Percentiles rank a stretch among this genome's conserved stretches.
Evolutionary conservation across 208 protist species (phyloP).

Genomic region (Spongospora subterranea): DNA sequence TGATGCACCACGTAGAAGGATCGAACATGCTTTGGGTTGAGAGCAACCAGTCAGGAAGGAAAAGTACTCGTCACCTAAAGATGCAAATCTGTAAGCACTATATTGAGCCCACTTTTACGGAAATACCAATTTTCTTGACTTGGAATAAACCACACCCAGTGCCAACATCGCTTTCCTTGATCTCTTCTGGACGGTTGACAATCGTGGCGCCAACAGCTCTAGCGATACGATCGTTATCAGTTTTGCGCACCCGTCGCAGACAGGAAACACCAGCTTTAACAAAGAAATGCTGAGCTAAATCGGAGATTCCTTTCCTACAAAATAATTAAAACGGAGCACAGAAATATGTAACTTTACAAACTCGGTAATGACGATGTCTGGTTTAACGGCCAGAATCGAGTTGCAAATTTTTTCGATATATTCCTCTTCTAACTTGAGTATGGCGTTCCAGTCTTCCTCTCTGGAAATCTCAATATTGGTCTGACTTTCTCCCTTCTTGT

Average conservation of each 20-base stretch:
- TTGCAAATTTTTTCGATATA: conserved; percentile 95
- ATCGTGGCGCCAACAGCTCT: conserved; percentile 93
- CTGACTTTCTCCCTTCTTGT: conserved; percentile 98
- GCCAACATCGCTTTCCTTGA: conserved; percentile 96
- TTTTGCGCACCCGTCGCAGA: conserved; percentile 97
- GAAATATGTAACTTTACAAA: conserved; percentile 82
- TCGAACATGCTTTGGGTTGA: conserved; percentile 96
- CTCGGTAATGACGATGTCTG: conserved; percentile 99
- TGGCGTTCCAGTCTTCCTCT: conserved; percentile 93
- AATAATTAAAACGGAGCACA: background rate
- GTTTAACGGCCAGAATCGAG: conserved; percentile 96
- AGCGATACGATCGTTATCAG: conserved; percentile 99
- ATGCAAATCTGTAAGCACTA: background rate
- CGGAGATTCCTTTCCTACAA: conserved; percentile 72
- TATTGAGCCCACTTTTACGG: conserved; percentile 57
- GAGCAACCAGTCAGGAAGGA: conserved; percentile 98
- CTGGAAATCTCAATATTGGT: conserved; percentile 96
- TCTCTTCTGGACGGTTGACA: conserved; percentile 92
- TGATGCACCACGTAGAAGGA: conserved; percentile 97
- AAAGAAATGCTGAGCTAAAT: conserved; percentile 97
- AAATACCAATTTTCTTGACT: conserved; percentile 81
- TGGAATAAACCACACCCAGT: conserved; percentile 95
- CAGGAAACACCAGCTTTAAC: conserved; percentile 91
- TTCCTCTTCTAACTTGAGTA: conserved; percentile 98
- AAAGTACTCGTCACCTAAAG: conserved; percentile 86